Base-by-base conservation (phyloP, 495 filamentous ascomycete species). In the Neurospora discreta region DNA sequence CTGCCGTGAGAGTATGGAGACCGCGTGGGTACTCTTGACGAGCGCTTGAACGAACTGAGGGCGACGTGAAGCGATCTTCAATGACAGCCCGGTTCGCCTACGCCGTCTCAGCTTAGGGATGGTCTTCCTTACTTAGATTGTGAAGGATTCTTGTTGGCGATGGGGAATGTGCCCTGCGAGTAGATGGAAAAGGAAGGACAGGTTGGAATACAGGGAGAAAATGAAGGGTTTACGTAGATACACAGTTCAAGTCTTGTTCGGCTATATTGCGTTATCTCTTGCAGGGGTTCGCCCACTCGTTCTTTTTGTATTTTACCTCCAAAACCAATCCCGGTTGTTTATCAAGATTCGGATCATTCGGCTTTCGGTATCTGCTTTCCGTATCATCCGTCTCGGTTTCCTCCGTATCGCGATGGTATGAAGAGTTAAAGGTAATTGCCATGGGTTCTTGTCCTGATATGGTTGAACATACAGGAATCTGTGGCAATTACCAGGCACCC, bases 1-100 rank as follows among this genome's bases (percentile, higher is more conserved):
- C 60, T 70, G 71, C 76, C 72, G 74, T 44, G 65, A 39, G 26
- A 67, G 33, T 39, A 72, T 68, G 41, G n/a, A 9, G 20, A 33
- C 42, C 70, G 33, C 52, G n/a, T 36, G 26, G 26, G n/a, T 33
- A 36, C 0, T 33, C 1, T 39, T 13, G 0, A 20, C 33, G 33
- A 33, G 69, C 20, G 42, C 15, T 38, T 18, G 23, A 33, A 20
- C 39, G 69, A 69, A 36, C 0, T 30, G 26, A 10, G 15, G 42
- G 30, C 26, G 5, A 60, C 52, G 18, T 60, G 52, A 30, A 65
- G 52, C 26, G 52, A 65, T 65, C 52, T 33, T 65, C 52, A 33
- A 65, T 65, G 52, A 10, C 52, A 65, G 15, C 7, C 26, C 52
- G 52, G 33, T 65, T 65, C 52, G 52, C 52, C 52, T 10, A 33